Conservation (phyloP, 2,329 filamentous ascomycete genomes). For the Lecanoromycetidae sp. region DNA sequence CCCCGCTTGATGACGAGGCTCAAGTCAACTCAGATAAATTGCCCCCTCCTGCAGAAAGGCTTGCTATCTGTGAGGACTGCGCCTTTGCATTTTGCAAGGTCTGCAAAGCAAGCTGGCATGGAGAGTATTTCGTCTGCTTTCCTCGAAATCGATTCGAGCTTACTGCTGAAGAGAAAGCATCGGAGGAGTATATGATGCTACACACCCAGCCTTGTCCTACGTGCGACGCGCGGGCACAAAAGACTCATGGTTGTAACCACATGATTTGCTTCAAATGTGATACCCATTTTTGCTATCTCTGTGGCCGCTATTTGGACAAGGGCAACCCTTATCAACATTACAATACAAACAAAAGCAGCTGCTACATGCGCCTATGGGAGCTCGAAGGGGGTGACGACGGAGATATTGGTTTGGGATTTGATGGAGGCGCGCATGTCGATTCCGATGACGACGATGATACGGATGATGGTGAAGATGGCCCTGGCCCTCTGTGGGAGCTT, state of each 20-base stretch:
- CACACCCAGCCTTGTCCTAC: conserved; percentile 85
- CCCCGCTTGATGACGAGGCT: too few relatives aligned
- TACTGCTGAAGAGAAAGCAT: conserved; percentile 73
- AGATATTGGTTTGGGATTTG: conserved; percentile 28
- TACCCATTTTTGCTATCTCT: conserved; percentile 92
- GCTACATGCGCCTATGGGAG: conserved; percentile 84
- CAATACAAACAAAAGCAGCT: conserved; percentile 57
- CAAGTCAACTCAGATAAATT: conserved; percentile 31
- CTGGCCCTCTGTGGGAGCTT: too few relatives aligned
- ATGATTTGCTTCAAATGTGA: conserved; percentile 88
- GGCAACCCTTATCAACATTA: conserved; percentile 81
- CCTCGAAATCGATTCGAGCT: conserved; percentile 57
- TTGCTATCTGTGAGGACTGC: conserved; percentile 82
- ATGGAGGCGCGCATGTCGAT: conserved; percentile 22
- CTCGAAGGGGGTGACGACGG: conserved; percentile 64
- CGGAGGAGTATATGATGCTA: conserved; percentile 66
- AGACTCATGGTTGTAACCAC: conserved; percentile 90
- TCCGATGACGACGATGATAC: conserved; percentile 11
- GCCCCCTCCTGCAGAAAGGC: conserved; percentile 47
- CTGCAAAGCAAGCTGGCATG: conserved; percentile 81
- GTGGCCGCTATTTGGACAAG: conserved; percentile 71
- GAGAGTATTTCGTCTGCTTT: conserved; percentile 64
- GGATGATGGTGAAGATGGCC: neutral
- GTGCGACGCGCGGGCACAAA: conserved; percentile 73
- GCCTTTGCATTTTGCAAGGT: conserved; percentile 73